These are phyloP conservation scores for Neolentinus lepideus DNA, from an alignment of 1,284 basidiomycete genomes.

Conservation along the genomic window DNA sequence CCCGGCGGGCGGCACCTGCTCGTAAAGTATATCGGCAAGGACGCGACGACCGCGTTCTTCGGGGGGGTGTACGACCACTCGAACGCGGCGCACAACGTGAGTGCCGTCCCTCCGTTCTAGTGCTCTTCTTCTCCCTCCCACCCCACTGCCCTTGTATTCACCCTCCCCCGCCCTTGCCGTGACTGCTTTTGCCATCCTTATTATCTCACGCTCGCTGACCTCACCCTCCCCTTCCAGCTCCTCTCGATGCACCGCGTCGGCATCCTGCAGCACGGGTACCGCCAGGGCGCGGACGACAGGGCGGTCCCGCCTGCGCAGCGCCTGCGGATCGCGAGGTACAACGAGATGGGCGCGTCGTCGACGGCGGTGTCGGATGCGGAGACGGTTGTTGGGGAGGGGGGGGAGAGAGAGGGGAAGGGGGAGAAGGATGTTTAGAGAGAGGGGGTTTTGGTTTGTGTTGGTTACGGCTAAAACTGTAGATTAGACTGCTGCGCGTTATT, in stretches of 20 bases:
- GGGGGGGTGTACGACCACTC: constrained; percentile 93
- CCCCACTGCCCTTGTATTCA: no score
- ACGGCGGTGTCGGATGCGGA: constrained; percentile 30
- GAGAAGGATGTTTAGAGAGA: neutral
- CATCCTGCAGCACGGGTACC: constrained; percentile 70
- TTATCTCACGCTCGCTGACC: neutral
- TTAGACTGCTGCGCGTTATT: neutral
- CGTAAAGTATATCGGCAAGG: constrained; percentile 64
- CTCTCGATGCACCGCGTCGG: constrained; percentile 91
- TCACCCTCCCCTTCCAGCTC: constrained; percentile 33
- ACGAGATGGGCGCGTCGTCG: constrained; percentile 43
- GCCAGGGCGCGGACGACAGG: constrained; percentile 58
- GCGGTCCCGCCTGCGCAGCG: constrained; percentile 60
- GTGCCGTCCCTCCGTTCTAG: constrained; percentile 21
- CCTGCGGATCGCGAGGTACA: constrained; percentile 60
- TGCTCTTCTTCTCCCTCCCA: no score
- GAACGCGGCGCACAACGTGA: constrained; percentile 82
- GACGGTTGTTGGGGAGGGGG: constrained; percentile 3
- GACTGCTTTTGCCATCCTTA: neutral
- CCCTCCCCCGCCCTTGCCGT: no score
- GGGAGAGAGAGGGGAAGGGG: neutral
- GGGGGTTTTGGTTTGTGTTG: constrained; percentile 1
- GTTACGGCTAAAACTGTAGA: neutral
- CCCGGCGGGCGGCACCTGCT: constrained; percentile 75
- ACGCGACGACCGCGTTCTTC: constrained; percentile 90